Base-by-base conservation (phyloP, 164 flowering plant genomes). In the Tetrastigma voinierianum region DNA sequence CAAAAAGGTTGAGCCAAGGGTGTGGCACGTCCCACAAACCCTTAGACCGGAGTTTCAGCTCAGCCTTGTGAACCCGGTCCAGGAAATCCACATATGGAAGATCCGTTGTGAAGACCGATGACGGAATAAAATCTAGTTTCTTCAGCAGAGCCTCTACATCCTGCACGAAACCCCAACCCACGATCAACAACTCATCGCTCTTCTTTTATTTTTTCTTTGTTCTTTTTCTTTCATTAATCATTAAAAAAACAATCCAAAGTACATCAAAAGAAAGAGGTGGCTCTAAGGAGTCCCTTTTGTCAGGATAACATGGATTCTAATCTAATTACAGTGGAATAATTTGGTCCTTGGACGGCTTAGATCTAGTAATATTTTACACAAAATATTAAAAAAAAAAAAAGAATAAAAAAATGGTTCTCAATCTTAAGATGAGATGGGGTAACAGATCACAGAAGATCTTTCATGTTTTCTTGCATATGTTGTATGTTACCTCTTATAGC, bases 1-100 rank as follows among this genome's bases (percentile, higher is more conserved):
- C 83, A 59, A 95, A 90, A 14, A 95, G 89, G 76, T 92, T 95
- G 47, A 95, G 93, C 99, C 99, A 95, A 1, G 99, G 97, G 72
- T 92, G 99, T 0, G 97, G 97, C 52, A 95, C 97, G 2, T 95
- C 97, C 99, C 99, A 95, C 65, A 95, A 71, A 7, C 84, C 89
- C 81, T 92, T 90, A 74, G 96, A 61, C 66, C 99, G 84, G 62
- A 95, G 93, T 71, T 90, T 88, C 70, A 92, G 43, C 87, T 95
- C 99, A 49, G 89, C 91, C 77, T 82, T 89, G 82, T 92, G 98
- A 72, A 95, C 98, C 73, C 99, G 84, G 89, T 95, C 96, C 75
- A 95, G 67, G 76, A 95, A 95, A 67, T 95, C 97, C 63, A 89
- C 76, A 66, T 95, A 95, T 0, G 85, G 85, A 17, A 89, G 65